These are phyloP conservation scores for Cercophora newfieldiana DNA, from an alignment of 495 filamentous ascomycete species.

Conservation along the genomic window DNA sequence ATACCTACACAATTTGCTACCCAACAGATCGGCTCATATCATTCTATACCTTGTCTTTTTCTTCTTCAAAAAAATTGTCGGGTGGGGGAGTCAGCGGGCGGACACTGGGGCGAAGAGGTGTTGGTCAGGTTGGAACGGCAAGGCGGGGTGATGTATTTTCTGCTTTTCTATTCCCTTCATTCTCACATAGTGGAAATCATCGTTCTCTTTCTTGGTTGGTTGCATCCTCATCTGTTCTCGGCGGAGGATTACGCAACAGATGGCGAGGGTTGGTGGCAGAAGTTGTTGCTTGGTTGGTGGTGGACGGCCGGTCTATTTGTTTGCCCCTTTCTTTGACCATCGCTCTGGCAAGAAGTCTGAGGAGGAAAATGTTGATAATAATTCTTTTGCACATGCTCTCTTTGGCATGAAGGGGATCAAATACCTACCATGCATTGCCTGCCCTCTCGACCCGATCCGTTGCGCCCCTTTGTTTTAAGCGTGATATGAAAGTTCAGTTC, in stretches of 20 bases:
- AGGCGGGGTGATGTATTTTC: slow-evolving; percentile 45
- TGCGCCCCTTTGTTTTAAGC: no score
- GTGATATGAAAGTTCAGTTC: no score
- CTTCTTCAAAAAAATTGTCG: slow-evolving; percentile 41
- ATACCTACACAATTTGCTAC: slow-evolving; percentile 32
- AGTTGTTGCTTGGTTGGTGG: no score
- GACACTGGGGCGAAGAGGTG: slow-evolving; percentile 34
- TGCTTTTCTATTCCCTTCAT: slow-evolving; percentile 37
- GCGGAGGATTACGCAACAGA: no score
- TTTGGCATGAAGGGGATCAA: background rate
- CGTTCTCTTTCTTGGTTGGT: slow-evolving; percentile 24
- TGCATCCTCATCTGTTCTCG: background rate
- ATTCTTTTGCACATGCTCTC: background rate
- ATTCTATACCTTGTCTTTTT: slow-evolving; percentile 31
- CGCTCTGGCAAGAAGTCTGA: no score
- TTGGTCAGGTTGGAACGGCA: slow-evolving; percentile 34
- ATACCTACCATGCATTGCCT: background rate
- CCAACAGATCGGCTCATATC: slow-evolving; percentile 33
- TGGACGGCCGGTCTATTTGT: no score
- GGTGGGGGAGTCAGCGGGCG: slow-evolving; percentile 30
- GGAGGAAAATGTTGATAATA: background rate
- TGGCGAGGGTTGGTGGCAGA: no score
- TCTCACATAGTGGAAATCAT: background rate
- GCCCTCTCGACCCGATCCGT: no score
- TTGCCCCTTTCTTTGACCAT: no score